Base-by-base conservation (phyloP, 306 rosid species). In the Aeschynomene evenia region DNA sequence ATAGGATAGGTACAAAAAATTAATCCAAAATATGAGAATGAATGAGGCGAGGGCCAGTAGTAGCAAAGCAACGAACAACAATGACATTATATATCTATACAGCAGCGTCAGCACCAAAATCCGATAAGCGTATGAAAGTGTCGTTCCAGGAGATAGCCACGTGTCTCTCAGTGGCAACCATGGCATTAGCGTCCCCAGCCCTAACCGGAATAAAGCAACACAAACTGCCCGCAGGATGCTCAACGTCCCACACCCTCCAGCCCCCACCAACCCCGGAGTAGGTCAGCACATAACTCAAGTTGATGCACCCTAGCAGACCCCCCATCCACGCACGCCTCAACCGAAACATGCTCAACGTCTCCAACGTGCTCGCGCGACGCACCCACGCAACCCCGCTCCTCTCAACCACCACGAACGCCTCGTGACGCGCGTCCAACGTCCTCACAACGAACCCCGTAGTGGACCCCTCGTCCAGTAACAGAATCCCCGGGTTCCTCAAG, bases 101-200 rank as follows among this genome's bases (percentile, higher is more conserved):
- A 8, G 11, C n/a, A 4, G 3, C n/a, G 3, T n/a, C n/a, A 42
- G 3, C 49, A 62, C 95, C 89, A 72, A 95, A 95, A 80, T 95
- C 95, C 90, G 95, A 79, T 1, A 91, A 51, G 68, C 83, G 89
- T 73, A 91, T 68, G 0, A 42, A 58, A 31, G 81, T 39, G 55
- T 86, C 82, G 4, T 4, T 60, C 3, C 67, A 43, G 0, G 91
- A 72, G 0, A 88, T 74, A 0, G 85, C 97, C 73, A 95, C 88
- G 39, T 91, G 90, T 63, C 91, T 89, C 11, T 86, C 87, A 29
- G 54, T 80, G 2, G 90, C 85, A 0, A 84, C 91, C 36, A 95
- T 39, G 0, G 88, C 82, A 16, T 59, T 87, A 0, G 48, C 77
- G 0, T 72, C 82, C 0, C 76, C 95, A 0, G 64, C 45, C 16